Evolutionary conservation across 139 green algal species (phyloP).

Genomic region (Tetradesmus obliquus): DNA sequence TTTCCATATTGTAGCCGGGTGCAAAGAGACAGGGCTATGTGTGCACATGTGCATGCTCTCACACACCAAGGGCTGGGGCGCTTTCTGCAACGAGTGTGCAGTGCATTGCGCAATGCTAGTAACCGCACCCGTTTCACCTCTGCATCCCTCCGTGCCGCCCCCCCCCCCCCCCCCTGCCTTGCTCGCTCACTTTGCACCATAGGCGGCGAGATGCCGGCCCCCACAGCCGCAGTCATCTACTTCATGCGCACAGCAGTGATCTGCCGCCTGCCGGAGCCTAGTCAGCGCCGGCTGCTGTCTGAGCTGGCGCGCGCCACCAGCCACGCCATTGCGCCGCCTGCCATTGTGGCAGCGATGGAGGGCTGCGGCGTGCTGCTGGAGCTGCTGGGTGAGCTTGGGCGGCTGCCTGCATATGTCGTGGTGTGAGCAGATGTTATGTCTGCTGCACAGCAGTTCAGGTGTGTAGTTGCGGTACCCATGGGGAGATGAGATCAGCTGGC

Average conservation of each 20-base stretch:
- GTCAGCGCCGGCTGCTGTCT: constrained; percentile 74
- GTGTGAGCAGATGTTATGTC: too few relatives aligned
- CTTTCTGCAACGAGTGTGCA: too few relatives aligned
- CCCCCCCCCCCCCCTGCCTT: too few relatives aligned
- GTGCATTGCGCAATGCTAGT: neutral
- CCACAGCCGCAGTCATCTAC: constrained; percentile 78
- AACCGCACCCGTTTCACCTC: too few relatives aligned
- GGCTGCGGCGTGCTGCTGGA: constrained; percentile 77
- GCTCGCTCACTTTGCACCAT: neutral
- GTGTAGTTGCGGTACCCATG: too few relatives aligned
- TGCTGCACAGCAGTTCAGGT: too few relatives aligned
- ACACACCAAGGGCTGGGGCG: too few relatives aligned
- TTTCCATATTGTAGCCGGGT: too few relatives aligned
- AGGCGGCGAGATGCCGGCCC: constrained; percentile 47
- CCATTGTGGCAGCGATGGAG: constrained; percentile 63
- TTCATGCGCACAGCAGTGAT: constrained; percentile 82
- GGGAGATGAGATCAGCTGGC: neutral
- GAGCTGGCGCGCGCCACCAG: constrained; percentile 55
- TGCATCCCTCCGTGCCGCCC: too few relatives aligned
- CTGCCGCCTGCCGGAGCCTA: constrained; percentile 76
- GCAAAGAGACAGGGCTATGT: too few relatives aligned
- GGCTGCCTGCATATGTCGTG: constrained; percentile 16
- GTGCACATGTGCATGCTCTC: too few relatives aligned
- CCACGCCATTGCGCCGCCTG: constrained; percentile 23
- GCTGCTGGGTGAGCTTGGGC: constrained; percentile 79